Evolutionary conservation across 2,329 filamentous ascomycete species (phyloP).

Genomic region (Sclerotiophoma versabilis): DNA sequence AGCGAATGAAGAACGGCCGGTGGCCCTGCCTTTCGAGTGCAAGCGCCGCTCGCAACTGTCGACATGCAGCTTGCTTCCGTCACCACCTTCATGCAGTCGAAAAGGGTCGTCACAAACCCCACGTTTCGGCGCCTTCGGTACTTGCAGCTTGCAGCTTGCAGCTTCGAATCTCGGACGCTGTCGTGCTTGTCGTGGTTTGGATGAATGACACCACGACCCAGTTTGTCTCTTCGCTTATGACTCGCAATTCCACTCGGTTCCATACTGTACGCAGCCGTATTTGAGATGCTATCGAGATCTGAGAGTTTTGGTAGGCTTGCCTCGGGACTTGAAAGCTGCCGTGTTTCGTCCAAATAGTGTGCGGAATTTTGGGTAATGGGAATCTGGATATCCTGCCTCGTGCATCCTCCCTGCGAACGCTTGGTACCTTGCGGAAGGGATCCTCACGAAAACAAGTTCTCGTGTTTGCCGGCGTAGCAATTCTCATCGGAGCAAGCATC

Average conservation of each 20-base stretch:
- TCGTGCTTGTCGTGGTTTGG: not conserved
- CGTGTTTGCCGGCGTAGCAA: conserved; percentile 6
- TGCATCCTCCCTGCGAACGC: conserved; percentile 36
- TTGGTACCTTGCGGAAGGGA: conserved; percentile 33
- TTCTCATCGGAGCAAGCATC: conserved; percentile 42
- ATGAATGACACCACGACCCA: not conserved
- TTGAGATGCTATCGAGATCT: conserved; percentile 6
- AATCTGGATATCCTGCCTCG: conserved; percentile 9
- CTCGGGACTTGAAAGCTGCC: conserved; percentile 8
- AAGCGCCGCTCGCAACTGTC: conserved; percentile 38
- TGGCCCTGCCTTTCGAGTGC: conserved; percentile 31
- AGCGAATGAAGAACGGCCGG: conserved; percentile 37
- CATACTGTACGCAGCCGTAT: not conserved
- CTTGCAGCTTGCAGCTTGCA: conserved; percentile 8
- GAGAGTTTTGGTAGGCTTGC: conserved; percentile 14
- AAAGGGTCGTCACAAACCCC: conserved; percentile 34
- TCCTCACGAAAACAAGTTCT: conserved; percentile 31
- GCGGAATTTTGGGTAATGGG: conserved; percentile 8
- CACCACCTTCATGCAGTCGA: conserved; percentile 41
- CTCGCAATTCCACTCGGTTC: not conserved
- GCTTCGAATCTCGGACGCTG: not conserved
- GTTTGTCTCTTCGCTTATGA: not conserved
- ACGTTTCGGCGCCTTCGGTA: conserved; percentile 17
- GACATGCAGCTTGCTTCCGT: conserved; percentile 30
- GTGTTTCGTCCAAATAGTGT: not conserved